Percentiles rank a stretch among this genome's conserved stretches.
These are phyloP conservation scores for Actinidia arguta DNA, from an alignment of 179 eudicot genomes.

Conservation along the genomic window DNA sequence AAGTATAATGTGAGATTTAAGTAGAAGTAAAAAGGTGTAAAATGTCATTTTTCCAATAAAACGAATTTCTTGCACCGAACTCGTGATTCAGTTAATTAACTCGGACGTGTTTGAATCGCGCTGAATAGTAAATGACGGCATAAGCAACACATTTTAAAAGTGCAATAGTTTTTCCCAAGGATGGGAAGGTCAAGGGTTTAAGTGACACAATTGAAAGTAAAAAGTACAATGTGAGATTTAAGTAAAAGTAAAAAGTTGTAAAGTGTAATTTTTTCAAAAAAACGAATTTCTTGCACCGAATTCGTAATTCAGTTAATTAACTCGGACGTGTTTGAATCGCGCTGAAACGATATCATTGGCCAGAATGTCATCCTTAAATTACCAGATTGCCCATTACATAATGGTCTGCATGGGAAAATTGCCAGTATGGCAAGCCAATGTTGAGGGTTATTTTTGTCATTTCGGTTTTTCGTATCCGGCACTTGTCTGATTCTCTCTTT, in stretches of 20 bases:
- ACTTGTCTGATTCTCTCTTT: too few species aligned
- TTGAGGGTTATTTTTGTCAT: not conserved
- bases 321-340: constrained; percentile 17
- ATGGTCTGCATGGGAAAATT: not conserved
- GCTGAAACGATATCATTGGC: constrained; percentile 52
- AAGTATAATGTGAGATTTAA: too few species aligned
- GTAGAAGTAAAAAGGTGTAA: not conserved
- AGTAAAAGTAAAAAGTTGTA: not conserved
- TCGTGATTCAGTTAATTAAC: constrained; percentile 34
- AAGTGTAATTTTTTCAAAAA: not conserved
- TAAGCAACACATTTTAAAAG: too few species aligned
- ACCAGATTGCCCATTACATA: constrained; percentile 35
- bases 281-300: constrained; percentile 28
- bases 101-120: constrained; percentile 16
- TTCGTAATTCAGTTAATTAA: constrained; percentile 34
- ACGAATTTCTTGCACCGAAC: constrained; percentile 30
- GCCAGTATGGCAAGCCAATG: not conserved
- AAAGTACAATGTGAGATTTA: too few species aligned
- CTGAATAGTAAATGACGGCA: too few species aligned
- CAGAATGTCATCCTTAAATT: constrained; percentile 33
- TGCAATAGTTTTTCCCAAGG: too few species aligned
- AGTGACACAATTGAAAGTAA: too few species aligned
- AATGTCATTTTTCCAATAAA: not conserved
- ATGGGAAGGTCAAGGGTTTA: too few species aligned
- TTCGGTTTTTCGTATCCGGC: too few species aligned